These are phyloP conservation scores for Jacaranda mimosifolia DNA, from an alignment of 257 asterid species.

Conservation along the genomic window DNA sequence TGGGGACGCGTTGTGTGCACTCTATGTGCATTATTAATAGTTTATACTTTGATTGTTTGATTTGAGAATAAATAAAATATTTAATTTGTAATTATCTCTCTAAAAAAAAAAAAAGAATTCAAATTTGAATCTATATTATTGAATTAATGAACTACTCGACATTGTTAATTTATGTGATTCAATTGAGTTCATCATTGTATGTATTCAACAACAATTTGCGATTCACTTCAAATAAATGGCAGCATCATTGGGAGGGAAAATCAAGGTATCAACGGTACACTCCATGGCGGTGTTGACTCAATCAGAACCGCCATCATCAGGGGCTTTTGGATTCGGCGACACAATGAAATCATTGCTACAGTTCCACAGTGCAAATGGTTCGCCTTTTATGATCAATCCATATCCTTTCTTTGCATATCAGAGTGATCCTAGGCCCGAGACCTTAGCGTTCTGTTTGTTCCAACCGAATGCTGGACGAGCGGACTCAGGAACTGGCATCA, in stretches of 20 bases:
- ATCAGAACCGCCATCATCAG: slow-evolving; percentile 92
- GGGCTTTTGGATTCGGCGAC: slow-evolving; percentile 63
- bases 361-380: slow-evolving; percentile 65
- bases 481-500: slow-evolving; percentile 74
- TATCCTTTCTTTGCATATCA: slow-evolving; percentile 93
- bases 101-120: too few relatives aligned
- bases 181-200: too few relatives aligned
- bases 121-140: too few relatives aligned
- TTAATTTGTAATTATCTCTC: too few relatives aligned
- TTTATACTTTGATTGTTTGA: too few relatives aligned
- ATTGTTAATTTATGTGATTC: too few relatives aligned
- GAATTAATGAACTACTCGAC: too few relatives aligned
- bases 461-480: slow-evolving; percentile 90
- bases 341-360: slow-evolving; percentile 69
- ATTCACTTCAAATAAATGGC: slow-evolving; percentile 33
- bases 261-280: slow-evolving; percentile 92
- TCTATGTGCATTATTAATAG: too few relatives aligned
- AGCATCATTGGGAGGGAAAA: slow-evolving; percentile 82
- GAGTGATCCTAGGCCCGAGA: slow-evolving; percentile 88
- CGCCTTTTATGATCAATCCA: slow-evolving; percentile 95
- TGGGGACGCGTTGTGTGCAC: too few relatives aligned
- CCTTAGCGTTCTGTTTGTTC: slow-evolving; percentile 89
- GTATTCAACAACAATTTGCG: too few relatives aligned
- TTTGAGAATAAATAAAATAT: too few relatives aligned
- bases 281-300: slow-evolving; percentile 82